phyloP scores from a whole-genome alignment of 2,329 filamentous ascomycete species.

The Diaporthe ampelina region DNA sequence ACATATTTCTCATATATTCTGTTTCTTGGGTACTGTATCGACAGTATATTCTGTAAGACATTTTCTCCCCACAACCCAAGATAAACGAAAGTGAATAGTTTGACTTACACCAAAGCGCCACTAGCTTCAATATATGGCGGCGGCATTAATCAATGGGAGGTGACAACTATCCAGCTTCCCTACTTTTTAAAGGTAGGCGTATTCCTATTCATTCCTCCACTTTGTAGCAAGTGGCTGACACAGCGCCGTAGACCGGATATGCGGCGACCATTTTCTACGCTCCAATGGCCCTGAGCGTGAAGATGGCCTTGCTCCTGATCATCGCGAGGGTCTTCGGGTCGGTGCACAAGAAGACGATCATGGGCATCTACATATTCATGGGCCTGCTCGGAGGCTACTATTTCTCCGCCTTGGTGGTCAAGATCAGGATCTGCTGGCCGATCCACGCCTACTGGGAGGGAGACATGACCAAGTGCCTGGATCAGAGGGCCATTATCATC shows the following conservation, averaged over 20 bases:
- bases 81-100: not conserved
- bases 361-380: constrained; percentile 56
- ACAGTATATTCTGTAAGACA: constrained; percentile 44
- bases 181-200: constrained; percentile 53
- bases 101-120: not conserved
- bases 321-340: constrained; percentile 58
- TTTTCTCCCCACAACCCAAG: not conserved
- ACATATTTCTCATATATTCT: constrained; percentile 44
- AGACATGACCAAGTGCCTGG: constrained; percentile 50
- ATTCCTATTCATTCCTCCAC: not conserved
- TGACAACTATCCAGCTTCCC: constrained; percentile 48
- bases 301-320: constrained; percentile 59
- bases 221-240: not conserved
- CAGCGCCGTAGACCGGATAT: constrained; percentile 53
- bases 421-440: constrained; percentile 52
- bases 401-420: constrained; percentile 38
- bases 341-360: constrained; percentile 54
- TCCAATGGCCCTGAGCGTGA: constrained; percentile 59
- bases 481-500: constrained; percentile 51
- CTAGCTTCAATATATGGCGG: constrained; percentile 51
- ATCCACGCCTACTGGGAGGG: constrained; percentile 57
- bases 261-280: constrained; percentile 60
- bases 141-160: constrained; percentile 53
- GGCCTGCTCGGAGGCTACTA: constrained; percentile 56
- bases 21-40: constrained; percentile 48